Conservation (phyloP, 768 basidiomycete genomes). For the Agrocybe pediades region DNA sequence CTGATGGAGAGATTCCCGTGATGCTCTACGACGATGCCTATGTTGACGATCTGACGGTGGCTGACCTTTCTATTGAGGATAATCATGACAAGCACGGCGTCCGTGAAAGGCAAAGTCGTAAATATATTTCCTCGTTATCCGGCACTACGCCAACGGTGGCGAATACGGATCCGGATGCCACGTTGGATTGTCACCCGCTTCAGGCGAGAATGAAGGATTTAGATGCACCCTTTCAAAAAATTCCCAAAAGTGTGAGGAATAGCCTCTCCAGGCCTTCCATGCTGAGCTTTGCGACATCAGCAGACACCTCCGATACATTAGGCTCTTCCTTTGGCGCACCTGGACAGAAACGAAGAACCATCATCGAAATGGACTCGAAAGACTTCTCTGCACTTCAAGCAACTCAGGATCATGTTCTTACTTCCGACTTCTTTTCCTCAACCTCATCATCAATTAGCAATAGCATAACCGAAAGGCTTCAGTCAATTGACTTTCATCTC, state of each 20-base stretch:
- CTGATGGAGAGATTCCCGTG: constrained; percentile 56
- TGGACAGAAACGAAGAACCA: constrained; percentile 12
- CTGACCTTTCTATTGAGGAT: background rate
- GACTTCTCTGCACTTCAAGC: background rate
- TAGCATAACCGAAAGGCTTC: background rate
- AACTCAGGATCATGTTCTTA: background rate
- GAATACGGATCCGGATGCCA: no score
- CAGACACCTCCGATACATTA: constrained; percentile 18
- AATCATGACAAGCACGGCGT: background rate
- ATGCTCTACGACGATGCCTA: constrained; percentile 39
- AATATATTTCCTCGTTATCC: no score
- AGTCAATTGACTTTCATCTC: background rate
- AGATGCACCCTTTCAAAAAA: no score
- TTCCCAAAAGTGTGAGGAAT: no score
- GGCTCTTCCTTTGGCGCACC: constrained; percentile 23
- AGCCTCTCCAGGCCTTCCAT: background rate
- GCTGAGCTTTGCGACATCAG: constrained; percentile 4
- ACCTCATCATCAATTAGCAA: background rate
- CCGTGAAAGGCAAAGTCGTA: no score
- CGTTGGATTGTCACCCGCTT: no score
- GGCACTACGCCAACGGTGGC: no score
- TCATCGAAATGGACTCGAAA: background rate
- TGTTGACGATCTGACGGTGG: background rate
- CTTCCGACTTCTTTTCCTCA: background rate
- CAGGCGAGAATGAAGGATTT: no score